Conservation (phyloP, 352 stramenopile species). For the Phytophthora megakarya region DNA sequence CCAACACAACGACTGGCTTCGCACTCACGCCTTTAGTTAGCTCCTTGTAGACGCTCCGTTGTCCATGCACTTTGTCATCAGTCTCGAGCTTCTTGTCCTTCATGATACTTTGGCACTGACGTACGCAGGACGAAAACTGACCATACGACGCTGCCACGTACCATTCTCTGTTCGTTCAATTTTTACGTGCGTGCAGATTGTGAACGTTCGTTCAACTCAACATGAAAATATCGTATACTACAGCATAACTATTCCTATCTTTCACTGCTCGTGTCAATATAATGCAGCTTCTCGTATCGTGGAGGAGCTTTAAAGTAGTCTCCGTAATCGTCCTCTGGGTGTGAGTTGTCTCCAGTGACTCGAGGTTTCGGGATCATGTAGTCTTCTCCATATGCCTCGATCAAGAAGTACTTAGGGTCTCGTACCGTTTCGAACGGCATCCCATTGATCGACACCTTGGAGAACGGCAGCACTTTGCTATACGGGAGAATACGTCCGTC, state of each 20-base stretch:
- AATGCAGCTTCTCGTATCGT: neutral
- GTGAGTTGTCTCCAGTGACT: neutral
- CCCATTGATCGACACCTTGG: slow-evolving; percentile 32
- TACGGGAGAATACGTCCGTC: slow-evolving; percentile 17
- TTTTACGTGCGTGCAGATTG: neutral
- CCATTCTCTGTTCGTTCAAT: slow-evolving; percentile 7
- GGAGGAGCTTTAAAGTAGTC: neutral
- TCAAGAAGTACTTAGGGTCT: slow-evolving; percentile 39
- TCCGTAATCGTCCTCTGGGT: neutral
- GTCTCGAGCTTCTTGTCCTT: slow-evolving; percentile 8
- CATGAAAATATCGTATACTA: slow-evolving; percentile 8
- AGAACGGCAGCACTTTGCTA: slow-evolving; percentile 30
- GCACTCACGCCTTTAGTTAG: neutral
- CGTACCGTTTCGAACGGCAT: slow-evolving; percentile 38
- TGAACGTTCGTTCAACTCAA: neutral
- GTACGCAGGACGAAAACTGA: neutral
- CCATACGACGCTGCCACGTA: slow-evolving; percentile 1
- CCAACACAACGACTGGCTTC: slow-evolving; percentile 5
- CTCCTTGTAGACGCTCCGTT: neutral
- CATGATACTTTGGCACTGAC: neutral
- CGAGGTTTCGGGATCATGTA: slow-evolving; percentile 36
- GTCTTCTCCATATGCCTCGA: slow-evolving; percentile 34
- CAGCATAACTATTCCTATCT: slow-evolving; percentile 10
- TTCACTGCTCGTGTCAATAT: no score
- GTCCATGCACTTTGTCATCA: neutral